Evolutionary conservation across 2,329 filamentous ascomycete species (phyloP).

Genomic region (Scedosporium apiospermum): DNA sequence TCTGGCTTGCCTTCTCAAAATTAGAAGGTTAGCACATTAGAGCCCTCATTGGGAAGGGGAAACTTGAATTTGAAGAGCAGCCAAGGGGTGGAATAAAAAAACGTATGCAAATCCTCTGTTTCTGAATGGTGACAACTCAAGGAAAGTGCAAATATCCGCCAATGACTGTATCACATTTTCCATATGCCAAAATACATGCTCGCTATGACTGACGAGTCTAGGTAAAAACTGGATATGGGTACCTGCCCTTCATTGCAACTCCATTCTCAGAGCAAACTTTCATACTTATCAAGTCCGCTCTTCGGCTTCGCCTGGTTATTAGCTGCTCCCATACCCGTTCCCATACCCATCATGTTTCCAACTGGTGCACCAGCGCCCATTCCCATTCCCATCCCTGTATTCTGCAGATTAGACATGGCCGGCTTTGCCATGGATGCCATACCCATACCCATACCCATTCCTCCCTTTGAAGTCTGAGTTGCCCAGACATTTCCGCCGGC

Average conservation of each 20-base stretch:
- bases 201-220: background rate
- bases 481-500: conserved; percentile 9
- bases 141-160: no score
- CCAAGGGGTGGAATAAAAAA: no score
- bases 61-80: no score
- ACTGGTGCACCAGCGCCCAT: conserved; percentile 16
- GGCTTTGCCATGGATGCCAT: conserved; percentile 9
- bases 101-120: no score
- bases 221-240: background rate
- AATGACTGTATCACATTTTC: background rate
- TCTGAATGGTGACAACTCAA: no score
- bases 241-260: background rate
- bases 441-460: conserved; percentile 13
- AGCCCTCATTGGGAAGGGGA: no score
- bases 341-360: conserved; percentile 15
- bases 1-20: no score
- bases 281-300: conserved; percentile 57
- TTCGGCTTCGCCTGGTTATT: conserved; percentile 23
- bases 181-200: background rate
- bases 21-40: no score
- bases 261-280: conserved; percentile 47
- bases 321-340: conserved; percentile 16
- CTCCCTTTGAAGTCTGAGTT: conserved; percentile 13
- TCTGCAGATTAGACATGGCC: conserved; percentile 11
- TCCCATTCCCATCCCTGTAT: conserved; percentile 13